Evolutionary conservation across 2,329 filamentous ascomycete genomes (phyloP), one percentile per base, ranked within the genome.

Genomic region (Xylariaceae sp.): DNA sequence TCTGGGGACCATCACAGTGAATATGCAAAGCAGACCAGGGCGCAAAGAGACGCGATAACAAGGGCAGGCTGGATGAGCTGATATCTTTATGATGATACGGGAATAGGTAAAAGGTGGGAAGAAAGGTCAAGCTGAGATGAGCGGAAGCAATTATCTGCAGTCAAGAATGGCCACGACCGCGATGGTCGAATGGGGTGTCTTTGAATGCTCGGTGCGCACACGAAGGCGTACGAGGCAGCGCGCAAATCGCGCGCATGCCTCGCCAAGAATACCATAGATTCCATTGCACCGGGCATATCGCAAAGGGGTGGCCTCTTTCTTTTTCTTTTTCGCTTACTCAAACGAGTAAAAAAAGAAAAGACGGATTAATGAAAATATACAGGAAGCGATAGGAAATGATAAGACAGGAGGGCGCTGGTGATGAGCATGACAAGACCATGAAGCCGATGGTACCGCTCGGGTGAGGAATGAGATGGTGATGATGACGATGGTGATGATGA

Each of bases 71-170:
- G 35, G 23, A 30, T 30, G 35, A 6, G 18, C 51, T 45, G 17
- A 55, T 56, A 44, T 51, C 18, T 51, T 42, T 9, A 18, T 23
- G 49, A 47, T 23, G 52, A 53, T 45, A 49, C 39, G 13, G 48
- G 55, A 34, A 34, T 48, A 53, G 11, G 55, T 13, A 57, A 42
- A 42, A 13, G 3, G 9, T 9, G 53, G 45, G 45, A 45, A 37
- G 37, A 54, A 57, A 57, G 47, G 49, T 44, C 52, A 50, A 37
- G 51, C 62, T 57, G 62, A 53, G 64, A 64, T 65, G 60, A 30
- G 59, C 61, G 62, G 61, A 54, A 60, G 62, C 62, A 59, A 66
- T 64, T 59, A 64, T 64, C 58, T 51, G 55, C 52, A 61, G 58
- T 30, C 50, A 54, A 53, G 17, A 45, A 23, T 54, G 39, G 55